phyloP scores from a whole-genome alignment of 1,139 yeast species.

The Geotrichum bryndzae region DNA sequence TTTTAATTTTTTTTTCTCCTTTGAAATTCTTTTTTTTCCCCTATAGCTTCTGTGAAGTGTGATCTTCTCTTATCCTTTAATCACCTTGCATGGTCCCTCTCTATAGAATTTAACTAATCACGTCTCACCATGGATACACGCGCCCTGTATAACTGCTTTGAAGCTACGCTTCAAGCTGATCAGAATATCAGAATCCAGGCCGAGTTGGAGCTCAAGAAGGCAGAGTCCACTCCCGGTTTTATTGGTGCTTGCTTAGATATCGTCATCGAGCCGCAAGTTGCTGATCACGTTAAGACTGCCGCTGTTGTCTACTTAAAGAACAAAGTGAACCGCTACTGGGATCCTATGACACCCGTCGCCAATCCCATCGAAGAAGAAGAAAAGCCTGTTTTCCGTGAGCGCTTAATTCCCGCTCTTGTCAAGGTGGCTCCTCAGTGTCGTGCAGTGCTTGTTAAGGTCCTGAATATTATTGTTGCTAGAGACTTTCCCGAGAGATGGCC shows the following conservation, averaged over 20 bases:
- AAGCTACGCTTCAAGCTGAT: conserved; percentile 72
- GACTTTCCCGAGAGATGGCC: conserved; percentile 78
- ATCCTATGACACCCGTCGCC: conserved; percentile 24
- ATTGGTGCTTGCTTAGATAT: conserved; percentile 79
- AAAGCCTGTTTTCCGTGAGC: conserved; percentile 61
- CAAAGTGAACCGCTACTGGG: conserved; percentile 63
- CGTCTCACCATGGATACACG: conserved; percentile 53
- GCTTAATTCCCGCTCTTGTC: conserved; percentile 47
- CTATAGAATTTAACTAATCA: background rate
- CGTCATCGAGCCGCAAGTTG: conserved; percentile 49
- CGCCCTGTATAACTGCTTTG: conserved; percentile 66
- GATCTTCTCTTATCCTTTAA: background rate
- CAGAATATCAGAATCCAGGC: conserved; percentile 59
- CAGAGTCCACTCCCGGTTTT: conserved; percentile 62
- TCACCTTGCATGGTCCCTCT: background rate
- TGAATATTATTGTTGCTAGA: conserved; percentile 54
- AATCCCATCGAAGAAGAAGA: conserved; percentile 57
- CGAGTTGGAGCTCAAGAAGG: conserved; percentile 56
- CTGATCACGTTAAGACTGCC: conserved; percentile 59
- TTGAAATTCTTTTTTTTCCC: background rate
- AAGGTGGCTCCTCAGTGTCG: conserved; percentile 39
- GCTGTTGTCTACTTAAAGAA: conserved; percentile 88
- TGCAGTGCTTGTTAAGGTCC: conserved; percentile 64
- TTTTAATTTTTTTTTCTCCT: background rate
- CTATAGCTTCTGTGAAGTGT: background rate